These are phyloP conservation scores for Syzygium aqueum DNA, from an alignment of 345 rosid genomes.

Conservation along the genomic window DNA sequence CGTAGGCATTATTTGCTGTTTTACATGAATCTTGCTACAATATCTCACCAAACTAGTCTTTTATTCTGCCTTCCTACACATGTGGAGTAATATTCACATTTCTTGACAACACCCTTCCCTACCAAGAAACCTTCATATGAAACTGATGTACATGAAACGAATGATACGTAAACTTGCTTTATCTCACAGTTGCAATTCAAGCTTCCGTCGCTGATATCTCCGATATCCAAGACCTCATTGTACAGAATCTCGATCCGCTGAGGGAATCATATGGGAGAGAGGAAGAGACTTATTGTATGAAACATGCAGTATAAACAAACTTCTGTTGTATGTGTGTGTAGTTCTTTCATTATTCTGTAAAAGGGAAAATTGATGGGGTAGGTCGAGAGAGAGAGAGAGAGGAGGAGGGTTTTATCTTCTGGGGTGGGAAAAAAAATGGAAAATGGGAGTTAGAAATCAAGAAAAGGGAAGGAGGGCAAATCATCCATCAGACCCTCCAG, in stretches of 20 bases:
- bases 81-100: not conserved
- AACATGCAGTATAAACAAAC: not conserved
- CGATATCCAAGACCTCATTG: not conserved
- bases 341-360: not conserved
- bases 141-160: not conserved
- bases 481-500: constrained; percentile 72
- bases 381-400: not conserved
- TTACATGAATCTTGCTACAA: not conserved
- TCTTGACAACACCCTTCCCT: not conserved
- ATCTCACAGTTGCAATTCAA: not conserved
- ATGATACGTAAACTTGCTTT: not conserved
- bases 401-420: not conserved
- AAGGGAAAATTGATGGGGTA: not conserved
- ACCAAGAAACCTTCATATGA: not conserved
- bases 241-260: not conserved
- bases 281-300: not conserved
- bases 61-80: not conserved
- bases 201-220: not conserved
- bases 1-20: not conserved
- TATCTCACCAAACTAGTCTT: not conserved
- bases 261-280: not conserved
- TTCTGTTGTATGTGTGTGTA: not conserved
- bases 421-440: not conserved
- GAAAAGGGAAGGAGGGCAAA: constrained; percentile 62
- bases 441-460: constrained; percentile 56